These are phyloP conservation scores for Amyloporia xantha DNA, from an alignment of 768 basidiomycete species.

Conservation along the genomic window DNA sequence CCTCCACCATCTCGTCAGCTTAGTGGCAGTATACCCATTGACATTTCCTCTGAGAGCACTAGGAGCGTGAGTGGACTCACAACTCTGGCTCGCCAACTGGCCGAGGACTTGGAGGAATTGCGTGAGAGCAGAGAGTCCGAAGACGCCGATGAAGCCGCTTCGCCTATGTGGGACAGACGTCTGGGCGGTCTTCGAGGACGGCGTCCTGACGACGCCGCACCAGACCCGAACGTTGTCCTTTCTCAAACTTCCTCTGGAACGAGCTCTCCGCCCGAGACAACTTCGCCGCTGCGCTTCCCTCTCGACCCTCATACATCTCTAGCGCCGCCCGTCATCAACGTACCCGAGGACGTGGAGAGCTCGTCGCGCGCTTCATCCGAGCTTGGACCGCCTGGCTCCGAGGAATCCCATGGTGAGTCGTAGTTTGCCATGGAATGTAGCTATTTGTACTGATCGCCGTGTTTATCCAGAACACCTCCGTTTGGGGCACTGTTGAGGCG, in stretches of 20 bases:
- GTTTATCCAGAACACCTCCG: constrained; percentile 37
- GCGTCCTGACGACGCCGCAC: constrained; percentile 8
- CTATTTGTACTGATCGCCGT: constrained; percentile 3
- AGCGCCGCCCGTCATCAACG: constrained; percentile 20
- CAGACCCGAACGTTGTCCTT: constrained; percentile 15
- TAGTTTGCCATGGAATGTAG: not conserved
- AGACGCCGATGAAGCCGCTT: constrained; percentile 3
- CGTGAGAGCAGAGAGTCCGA: constrained; percentile 8
- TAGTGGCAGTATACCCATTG: constrained; percentile 23
- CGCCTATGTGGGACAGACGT: constrained; percentile 17
- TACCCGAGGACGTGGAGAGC: constrained; percentile 30
- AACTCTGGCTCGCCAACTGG: constrained; percentile 34
- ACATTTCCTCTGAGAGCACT: constrained; percentile 24
- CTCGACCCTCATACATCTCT: constrained; percentile 18
- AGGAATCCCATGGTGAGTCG: constrained; percentile 38
- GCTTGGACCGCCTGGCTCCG: constrained; percentile 21
- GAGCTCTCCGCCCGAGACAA: constrained; percentile 5
- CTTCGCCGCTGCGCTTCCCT: constrained; percentile 24
- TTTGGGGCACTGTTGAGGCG: constrained; percentile 44
- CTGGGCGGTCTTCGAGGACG: constrained; percentile 18
- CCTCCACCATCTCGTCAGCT: constrained; percentile 16
- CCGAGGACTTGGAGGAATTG: constrained; percentile 28
- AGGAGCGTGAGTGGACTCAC: constrained; percentile 30
- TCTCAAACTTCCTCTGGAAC: constrained; percentile 15
- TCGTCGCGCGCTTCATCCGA: constrained; percentile 29